Conservation (phyloP, 2,329 filamentous ascomycete genomes). For the Paracamarosporium sp. region DNA sequence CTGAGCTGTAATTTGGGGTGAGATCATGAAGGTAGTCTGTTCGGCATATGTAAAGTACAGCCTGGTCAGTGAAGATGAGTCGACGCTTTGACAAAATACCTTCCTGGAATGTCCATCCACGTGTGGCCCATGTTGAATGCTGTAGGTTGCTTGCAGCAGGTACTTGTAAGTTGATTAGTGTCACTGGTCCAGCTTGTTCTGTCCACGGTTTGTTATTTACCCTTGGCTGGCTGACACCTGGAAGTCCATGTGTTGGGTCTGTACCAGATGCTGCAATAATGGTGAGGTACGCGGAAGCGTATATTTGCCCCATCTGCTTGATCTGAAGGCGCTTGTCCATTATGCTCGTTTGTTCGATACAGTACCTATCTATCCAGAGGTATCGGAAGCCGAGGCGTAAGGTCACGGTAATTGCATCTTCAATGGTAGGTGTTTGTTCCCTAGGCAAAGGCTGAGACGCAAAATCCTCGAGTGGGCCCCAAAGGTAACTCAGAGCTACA, state of each 20-base stretch:
- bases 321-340: not conserved
- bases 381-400: not conserved
- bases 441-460: not conserved
- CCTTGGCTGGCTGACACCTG: constrained; percentile 3
- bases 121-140: constrained; percentile 4
- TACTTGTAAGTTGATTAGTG: not conserved
- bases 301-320: constrained; percentile 4
- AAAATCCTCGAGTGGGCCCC: not conserved
- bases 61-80: constrained; percentile 7
- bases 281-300: constrained; percentile 1
- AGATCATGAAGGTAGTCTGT: not conserved
- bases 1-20: not conserved
- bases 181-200: not conserved
- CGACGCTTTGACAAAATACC: constrained; percentile 2
- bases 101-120: constrained; percentile 15
- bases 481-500: constrained; percentile 2
- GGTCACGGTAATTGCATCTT: not conserved
- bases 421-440: constrained; percentile 4
- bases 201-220: not conserved
- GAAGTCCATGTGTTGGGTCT: constrained; percentile 5
- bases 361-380: constrained; percentile 6
- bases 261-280: constrained; percentile 5
- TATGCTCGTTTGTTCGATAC: not conserved
- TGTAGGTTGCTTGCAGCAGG: not conserved
- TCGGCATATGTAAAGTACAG: not conserved